Conservation (phyloP, 331 rosid genomes). For the Dryas integrifolia region DNA sequence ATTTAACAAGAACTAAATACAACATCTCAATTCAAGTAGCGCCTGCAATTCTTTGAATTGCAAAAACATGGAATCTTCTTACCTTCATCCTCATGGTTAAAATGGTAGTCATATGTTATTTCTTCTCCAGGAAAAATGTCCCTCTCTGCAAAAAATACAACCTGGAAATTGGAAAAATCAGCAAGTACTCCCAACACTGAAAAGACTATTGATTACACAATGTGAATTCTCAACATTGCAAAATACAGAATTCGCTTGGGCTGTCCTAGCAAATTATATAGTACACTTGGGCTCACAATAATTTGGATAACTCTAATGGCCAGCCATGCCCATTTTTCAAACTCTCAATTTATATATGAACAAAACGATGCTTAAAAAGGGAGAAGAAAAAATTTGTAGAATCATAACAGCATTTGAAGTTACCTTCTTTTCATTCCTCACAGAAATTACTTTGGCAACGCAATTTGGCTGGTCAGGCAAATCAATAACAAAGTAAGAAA, state of each 20-base stretch:
- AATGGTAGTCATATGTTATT: conserved; percentile 68
- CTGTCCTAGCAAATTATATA: too few species aligned
- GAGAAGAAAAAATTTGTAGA: background rate
- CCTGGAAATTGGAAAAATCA: conserved; percentile 40
- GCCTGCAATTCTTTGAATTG: conserved; percentile 64
- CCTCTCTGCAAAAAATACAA: conserved; percentile 62
- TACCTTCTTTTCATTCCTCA: conserved; percentile 69
- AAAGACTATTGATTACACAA: background rate
- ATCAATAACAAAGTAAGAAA: conserved; percentile 21
- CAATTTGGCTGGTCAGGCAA: conserved; percentile 61
- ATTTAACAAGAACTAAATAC: background rate
- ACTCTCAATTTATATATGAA: background rate
- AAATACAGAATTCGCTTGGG: too few species aligned
- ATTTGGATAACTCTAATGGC: too few species aligned
- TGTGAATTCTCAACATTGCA: background rate
- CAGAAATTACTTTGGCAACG: conserved; percentile 58
- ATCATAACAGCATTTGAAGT: background rate
- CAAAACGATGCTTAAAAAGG: background rate
- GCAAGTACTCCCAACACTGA: background rate
- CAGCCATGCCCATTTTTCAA: too few species aligned
- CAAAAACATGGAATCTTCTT: conserved; percentile 70
- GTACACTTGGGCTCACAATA: too few species aligned
- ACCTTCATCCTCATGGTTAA: conserved; percentile 74
- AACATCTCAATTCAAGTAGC: conserved; percentile 45
- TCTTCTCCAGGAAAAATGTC: conserved; percentile 74